phyloP scores from a whole-genome alignment of 2,329 filamentous ascomycete species.

The Penicillium concentricum region DNA sequence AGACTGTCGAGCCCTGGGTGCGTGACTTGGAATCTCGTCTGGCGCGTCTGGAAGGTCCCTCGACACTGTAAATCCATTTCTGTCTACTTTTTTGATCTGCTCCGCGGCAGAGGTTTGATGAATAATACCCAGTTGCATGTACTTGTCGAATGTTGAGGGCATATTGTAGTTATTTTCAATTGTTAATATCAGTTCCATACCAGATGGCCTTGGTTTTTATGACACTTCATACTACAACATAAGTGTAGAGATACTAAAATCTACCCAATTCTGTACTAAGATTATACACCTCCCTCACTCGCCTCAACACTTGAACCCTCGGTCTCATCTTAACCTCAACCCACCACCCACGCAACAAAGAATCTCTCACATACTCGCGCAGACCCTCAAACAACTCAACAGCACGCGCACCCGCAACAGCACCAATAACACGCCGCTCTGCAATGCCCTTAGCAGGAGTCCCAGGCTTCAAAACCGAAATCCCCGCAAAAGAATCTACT shows the following conservation, averaged over 20 bases:
- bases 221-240: background rate
- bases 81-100: conserved; percentile 9
- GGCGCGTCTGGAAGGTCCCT: conserved; percentile 52
- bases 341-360: conserved; percentile 54
- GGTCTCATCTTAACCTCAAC: conserved; percentile 54
- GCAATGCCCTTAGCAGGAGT: conserved; percentile 22
- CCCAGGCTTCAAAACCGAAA: conserved; percentile 50
- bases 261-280: background rate
- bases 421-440: conserved; percentile 37
- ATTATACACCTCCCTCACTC: conserved; percentile 4
- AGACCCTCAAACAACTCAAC: conserved; percentile 28
- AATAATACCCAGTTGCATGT: conserved; percentile 27
- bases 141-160: conserved; percentile 3
- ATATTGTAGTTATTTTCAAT: conserved; percentile 6
- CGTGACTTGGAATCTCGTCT: conserved; percentile 80
- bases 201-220: background rate
- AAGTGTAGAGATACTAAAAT: background rate
- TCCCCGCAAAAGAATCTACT: conserved; percentile 52
- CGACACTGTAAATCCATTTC: conserved; percentile 9
- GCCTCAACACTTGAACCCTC: conserved; percentile 51
- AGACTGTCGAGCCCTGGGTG: conserved; percentile 85
- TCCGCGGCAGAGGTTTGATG: conserved; percentile 12
- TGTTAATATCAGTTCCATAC: conserved; percentile 4
- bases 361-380: conserved; percentile 26
- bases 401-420: conserved; percentile 34